These are phyloP conservation scores for Botrytis porri DNA, from an alignment of 2,329 filamentous ascomycete genomes.

Conservation along the genomic window DNA sequence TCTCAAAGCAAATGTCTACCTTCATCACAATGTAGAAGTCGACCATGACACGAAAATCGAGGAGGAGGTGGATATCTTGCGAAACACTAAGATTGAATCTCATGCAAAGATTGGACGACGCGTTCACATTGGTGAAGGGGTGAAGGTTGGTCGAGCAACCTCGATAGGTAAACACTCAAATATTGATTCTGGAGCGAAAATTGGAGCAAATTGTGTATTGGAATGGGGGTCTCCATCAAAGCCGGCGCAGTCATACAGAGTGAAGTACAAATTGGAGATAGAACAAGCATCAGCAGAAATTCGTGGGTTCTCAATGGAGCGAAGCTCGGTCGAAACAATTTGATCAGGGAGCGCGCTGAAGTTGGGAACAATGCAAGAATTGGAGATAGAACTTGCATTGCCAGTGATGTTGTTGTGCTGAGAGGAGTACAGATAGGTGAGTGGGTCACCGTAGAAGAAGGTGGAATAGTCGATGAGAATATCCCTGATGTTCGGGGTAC, in stretches of 20 bases:
- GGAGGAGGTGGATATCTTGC: background rate
- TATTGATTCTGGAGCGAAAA: fast-evolving
- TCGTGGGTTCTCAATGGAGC: background rate
- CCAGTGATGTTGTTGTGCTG: fast-evolving
- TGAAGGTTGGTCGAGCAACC: background rate
- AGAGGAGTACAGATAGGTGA: background rate
- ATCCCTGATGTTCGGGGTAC: background rate
- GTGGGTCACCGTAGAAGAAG: background rate
- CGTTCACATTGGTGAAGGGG: background rate
- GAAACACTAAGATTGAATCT: background rate
- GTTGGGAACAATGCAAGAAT: background rate
- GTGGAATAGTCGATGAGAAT: fast-evolving
- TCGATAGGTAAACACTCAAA: background rate
- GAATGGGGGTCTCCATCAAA: background rate
- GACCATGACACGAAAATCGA: background rate
- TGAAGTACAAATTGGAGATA: background rate
- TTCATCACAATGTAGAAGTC: background rate
- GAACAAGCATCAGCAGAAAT: background rate
- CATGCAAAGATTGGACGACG: fast-evolving
- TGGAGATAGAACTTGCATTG: background rate
- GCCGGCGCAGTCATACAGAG: background rate
- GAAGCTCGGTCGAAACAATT: fast-evolving
- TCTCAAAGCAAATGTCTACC: background rate
- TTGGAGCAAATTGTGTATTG: background rate
- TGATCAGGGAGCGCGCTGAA: fast-evolving